Conservation (phyloP, 371 early-diverging fungal genomes). For the Lichtheimia ramosa region DNA sequence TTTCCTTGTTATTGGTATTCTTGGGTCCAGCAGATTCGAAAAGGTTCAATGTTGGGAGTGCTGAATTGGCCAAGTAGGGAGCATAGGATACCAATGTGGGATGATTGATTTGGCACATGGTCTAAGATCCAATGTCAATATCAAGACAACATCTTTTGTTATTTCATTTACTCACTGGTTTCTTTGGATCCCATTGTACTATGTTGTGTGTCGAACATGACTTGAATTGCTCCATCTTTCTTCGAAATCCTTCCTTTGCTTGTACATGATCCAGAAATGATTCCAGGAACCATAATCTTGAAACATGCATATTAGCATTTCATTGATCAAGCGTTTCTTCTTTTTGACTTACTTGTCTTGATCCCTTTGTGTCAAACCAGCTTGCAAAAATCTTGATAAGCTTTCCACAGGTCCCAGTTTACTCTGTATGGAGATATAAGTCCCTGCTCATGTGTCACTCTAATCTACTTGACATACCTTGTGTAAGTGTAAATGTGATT, state of each 20-base stretch:
- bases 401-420: conserved; percentile 40
- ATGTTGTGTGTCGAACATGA: conserved; percentile 9
- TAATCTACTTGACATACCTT: conserved; percentile 18
- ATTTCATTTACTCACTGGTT: not conserved
- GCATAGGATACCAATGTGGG: conserved; percentile 14
- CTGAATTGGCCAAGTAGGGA: conserved; percentile 21
- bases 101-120: conserved; percentile 11
- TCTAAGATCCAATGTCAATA: not conserved
- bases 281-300: conserved; percentile 51
- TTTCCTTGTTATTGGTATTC: not conserved
- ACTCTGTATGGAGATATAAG: conserved; percentile 10
- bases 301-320: not conserved
- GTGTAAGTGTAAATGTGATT: conserved; percentile 45
- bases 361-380: conserved; percentile 33
- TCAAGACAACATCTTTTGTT: too few relatives aligned
- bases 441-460: too few relatives aligned
- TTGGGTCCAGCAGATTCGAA: conserved; percentile 35
- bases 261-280: conserved; percentile 48
- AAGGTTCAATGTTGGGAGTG: conserved; percentile 17
- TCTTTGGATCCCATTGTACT: not conserved
- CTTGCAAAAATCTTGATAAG: conserved; percentile 40
- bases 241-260: conserved; percentile 45
- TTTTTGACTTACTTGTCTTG: conserved; percentile 22
- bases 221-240: conserved; percentile 17
- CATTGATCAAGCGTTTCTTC: too few relatives aligned